Conservation (phyloP, 75 land plant species). For the Sequoia sempervirens region DNA sequence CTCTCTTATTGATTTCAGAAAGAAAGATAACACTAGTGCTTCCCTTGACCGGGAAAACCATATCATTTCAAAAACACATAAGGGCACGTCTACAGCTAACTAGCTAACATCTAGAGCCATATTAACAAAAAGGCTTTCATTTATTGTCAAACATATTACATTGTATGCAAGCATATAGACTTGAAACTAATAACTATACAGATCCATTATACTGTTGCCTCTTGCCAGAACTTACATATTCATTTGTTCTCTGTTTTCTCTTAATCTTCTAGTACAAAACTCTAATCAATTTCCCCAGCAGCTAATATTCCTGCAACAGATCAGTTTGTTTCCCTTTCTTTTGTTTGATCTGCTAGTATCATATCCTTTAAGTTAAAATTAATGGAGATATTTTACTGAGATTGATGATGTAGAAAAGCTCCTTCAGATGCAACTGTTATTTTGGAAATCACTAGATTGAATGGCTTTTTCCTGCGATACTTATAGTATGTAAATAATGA, state of each 20-base stretch:
- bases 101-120: too few species aligned
- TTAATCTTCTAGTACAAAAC: neutral
- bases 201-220: neutral
- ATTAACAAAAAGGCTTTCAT: too few species aligned
- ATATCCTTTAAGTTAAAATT: neutral
- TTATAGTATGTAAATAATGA: neutral
- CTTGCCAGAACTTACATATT: neutral
- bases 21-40: too few species aligned
- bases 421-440: neutral
- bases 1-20: too few species aligned
- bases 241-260: neutral
- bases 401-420: neutral
- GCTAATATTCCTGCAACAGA: neutral
- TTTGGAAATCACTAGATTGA: neutral
- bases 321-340: neutral
- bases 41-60: too few species aligned
- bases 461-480: neutral
- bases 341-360: neutral
- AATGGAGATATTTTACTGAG: neutral
- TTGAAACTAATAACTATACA: too few species aligned
- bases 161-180: too few species aligned
- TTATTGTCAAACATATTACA: too few species aligned
- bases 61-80: too few species aligned
- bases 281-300: neutral
- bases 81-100: too few species aligned